These are phyloP conservation scores for Alternaria ventricosa DNA, from an alignment of 2,329 filamentous ascomycete genomes.

Conservation along the genomic window DNA sequence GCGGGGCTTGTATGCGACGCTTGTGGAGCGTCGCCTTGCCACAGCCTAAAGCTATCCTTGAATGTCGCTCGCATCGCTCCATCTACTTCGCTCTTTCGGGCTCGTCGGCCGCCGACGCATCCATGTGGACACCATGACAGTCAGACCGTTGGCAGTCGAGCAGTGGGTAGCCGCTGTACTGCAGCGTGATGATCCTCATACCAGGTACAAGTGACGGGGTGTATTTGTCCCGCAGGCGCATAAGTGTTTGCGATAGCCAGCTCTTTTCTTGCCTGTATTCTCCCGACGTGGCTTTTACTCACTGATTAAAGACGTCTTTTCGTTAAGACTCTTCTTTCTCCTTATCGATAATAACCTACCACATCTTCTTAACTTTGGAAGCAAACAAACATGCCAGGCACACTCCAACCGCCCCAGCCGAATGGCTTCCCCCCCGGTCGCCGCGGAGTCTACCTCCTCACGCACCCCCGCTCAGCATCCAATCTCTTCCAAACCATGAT, in stretches of 20 bases:
- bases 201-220: neutral
- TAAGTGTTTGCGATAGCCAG: neutral
- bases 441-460: slow-evolving; percentile 23
- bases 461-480: slow-evolving; percentile 25
- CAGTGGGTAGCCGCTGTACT: neutral
- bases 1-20: neutral
- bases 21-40: neutral
- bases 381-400: slow-evolving; percentile 13
- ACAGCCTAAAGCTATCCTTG: neutral
- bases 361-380: neutral
- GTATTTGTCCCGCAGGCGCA: neutral
- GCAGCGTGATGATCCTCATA: neutral
- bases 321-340: neutral
- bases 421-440: neutral
- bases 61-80: neutral
- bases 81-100: neutral
- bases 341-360: neutral
- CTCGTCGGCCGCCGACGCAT: neutral
- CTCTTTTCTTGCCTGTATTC: neutral
- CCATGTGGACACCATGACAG: neutral
- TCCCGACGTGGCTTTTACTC: no score
- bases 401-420: slow-evolving; percentile 1
- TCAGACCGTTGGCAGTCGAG: neutral
- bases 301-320: neutral
- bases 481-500: slow-evolving; percentile 30